Evolutionary conservation across 192 early-diverging fungal species (phyloP).

Genomic region (Funneliformis mosseae): DNA sequence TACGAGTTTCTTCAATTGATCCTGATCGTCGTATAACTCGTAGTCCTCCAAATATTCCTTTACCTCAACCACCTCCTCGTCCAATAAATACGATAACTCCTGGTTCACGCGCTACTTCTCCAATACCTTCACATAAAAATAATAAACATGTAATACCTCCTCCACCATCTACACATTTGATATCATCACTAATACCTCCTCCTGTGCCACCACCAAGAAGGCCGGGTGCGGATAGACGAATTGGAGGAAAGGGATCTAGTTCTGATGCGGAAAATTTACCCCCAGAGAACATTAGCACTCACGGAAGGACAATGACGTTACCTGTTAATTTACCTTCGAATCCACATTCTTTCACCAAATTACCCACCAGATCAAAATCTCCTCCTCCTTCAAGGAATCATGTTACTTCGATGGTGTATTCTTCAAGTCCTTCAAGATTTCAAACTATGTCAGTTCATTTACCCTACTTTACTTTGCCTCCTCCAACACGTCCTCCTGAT

Average conservation of each 20-base stretch:
- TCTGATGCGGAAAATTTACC: neutral
- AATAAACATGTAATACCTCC: neutral
- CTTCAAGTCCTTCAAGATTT: neutral
- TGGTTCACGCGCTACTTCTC: neutral
- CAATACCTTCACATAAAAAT: neutral
- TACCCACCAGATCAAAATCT: neutral
- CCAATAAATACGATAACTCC: neutral
- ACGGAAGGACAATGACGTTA: neutral
- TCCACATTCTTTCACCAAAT: neutral
- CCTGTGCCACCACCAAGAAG: slow-evolving; percentile 7
- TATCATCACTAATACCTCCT: neutral
- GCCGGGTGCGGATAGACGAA: neutral
- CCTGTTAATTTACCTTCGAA: neutral
- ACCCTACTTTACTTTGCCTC: neutral
- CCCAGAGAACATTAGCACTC: neutral
- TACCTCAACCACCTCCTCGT: slow-evolving; percentile 16
- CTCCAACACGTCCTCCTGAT: slow-evolving; percentile 9
- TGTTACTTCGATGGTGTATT: neutral
- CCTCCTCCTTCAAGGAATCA: neutral
- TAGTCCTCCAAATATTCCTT: slow-evolving; percentile 23
- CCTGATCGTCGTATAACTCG: neutral
- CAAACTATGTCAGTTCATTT: neutral
- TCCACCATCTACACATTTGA: neutral
- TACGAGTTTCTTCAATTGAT: neutral
- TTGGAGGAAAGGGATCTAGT: neutral